Base-by-base conservation (phyloP, 176 grass and related monocot genomes). In the maize (Zea mays) region DNA sequence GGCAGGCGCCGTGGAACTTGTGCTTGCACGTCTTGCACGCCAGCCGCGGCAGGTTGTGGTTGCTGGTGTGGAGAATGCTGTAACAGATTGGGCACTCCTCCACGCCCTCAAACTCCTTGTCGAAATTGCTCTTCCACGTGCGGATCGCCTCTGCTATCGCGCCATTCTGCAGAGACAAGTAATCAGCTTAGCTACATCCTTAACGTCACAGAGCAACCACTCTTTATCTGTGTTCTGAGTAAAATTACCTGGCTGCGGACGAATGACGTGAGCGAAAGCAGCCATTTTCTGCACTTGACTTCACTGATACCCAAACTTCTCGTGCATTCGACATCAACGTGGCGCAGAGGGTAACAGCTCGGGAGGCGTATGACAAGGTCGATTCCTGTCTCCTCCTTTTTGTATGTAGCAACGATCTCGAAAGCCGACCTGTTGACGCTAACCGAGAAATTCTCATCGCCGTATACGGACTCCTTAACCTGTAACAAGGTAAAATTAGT, bases 71-170 rank as follows among this genome's bases (percentile, higher is more conserved):
- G 71, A 92, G 79, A 66, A 94, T 98, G 74, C 91, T 98, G 77
- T 98, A 98, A 73, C 95, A 98, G 81, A 98, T 94, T 9, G 95
- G 95, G 42, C 95, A 98, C 65, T 98, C 95, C 82, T 97, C 94
- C 49, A 94, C 87, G 3, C 91, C 94, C 86, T 92, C 91, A 71
- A 94, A 97, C 79, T 94, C 95, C 85, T 94, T 94, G 78, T 94
- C 95, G 0, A 98, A 98, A 74, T 98, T 94, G n/a, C 61, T 83
- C 65, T 94, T 98, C 96, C 96, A 98, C 0, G 85, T 94, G 13
- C 63, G 42, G 57, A 98, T 94, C 61, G 91, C 95, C 81, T 98
- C 95, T 5, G 89, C 95, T 70, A 98, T 86, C 1, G 95, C 95
- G 1, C 95, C 91, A 3, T 94, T 98, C 95, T 93, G 77, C 35